Evolutionary conservation across 495 filamentous ascomycete species (phyloP).

Genomic region (Neohortaea acidophila): DNA sequence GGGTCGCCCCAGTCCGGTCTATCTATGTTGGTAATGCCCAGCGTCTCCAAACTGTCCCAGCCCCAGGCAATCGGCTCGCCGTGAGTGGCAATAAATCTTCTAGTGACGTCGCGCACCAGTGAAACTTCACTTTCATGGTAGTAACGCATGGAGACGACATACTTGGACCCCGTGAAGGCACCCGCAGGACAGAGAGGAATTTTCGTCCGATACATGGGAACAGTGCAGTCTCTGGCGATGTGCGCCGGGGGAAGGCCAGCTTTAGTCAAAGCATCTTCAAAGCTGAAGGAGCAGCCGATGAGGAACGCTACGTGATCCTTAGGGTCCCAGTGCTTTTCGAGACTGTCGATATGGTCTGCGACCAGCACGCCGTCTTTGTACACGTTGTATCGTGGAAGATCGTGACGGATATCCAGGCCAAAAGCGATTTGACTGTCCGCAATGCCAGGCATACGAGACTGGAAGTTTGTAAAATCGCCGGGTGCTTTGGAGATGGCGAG

Average conservation of each 20-base stretch:
- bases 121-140: not conserved
- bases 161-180: not conserved
- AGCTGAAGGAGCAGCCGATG: not conserved
- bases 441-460: not conserved
- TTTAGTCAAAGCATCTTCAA: not conserved
- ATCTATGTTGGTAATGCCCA: not conserved
- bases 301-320: constrained; percentile 1
- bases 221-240: not conserved
- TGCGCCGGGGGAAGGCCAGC: not conserved
- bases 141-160: not conserved
- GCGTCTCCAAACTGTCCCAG: not conserved
- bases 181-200: not conserved
- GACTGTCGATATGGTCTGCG: not conserved
- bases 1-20: not conserved
- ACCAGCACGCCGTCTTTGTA: not conserved
- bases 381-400: not conserved
- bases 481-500: not conserved
- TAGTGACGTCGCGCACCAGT: not conserved
- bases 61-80: not conserved
- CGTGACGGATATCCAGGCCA: not conserved
- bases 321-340: not conserved
- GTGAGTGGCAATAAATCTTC: not conserved
- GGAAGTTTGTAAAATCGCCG: not conserved
- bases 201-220: not conserved
- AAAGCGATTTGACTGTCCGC: not conserved